Base-by-base conservation (phyloP, 2,329 filamentous ascomycete species). In the Cytospora piceae region DNA sequence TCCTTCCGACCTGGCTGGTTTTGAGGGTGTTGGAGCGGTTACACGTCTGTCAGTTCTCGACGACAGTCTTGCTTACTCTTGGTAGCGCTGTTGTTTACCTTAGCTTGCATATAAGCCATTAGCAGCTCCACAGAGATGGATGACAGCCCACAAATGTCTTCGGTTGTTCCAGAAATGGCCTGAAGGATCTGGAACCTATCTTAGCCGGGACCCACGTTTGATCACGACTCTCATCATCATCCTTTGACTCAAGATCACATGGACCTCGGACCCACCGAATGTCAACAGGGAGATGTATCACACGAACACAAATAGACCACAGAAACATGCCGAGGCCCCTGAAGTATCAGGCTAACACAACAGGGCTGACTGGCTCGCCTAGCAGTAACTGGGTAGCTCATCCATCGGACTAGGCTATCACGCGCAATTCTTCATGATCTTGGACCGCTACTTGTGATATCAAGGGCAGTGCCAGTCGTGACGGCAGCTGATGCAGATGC, bases 291-390 rank as follows among this genome's bases (percentile, higher is more conserved):
- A n/a, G 22, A 37, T 15, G 46, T 49, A 49, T 49, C 46, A 49
- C 46, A 49, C 46, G 22, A 14, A 22, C 46, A 49, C 46, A 49
- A 49, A 14, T 8, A 22, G 9, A 49, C 12, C 34, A 56, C 51
- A n/a, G 24, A 49, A 17, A 55, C 4, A 34, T 29, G 34, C 20
- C 34, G 55, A 42, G 39, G 32, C 57, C 57, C 34, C 37, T 64
- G 56, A 46, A 15, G 34, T 54, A 27, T 46, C 39, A 54, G 37
- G 9, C 11, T 46, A 24, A 37, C 37, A 39, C 34, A 60, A 11
- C 15, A 20, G 27, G n/a, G 51, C 51, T 29, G 53, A 52, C 27
- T 20, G 17, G n/a, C 34, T 12, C 54, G 51, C 37, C 34, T 54
- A 7, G 42, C 22, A 60, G 32, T 27, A 7, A 22, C 32, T 27